Evolutionary conservation across 306 rosid species (phyloP).

Genomic region (Cucumis hystrix): DNA sequence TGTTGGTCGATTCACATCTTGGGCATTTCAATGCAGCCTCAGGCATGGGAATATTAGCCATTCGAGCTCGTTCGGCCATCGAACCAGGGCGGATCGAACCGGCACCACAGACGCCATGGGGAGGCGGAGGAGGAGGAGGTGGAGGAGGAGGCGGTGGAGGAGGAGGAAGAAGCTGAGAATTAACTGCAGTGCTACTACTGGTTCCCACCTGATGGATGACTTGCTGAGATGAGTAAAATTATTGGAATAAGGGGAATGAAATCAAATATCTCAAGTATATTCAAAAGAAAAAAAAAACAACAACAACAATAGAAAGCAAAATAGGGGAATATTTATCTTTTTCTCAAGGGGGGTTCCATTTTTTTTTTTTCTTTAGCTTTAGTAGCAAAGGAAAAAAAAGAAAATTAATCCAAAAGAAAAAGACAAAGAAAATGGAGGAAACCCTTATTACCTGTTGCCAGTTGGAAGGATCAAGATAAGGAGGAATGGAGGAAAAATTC

Average conservation of each 20-base stretch:
- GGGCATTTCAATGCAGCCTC: conserved; percentile 15
- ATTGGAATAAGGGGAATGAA: neutral
- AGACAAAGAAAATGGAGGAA: neutral
- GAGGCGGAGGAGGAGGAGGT: neutral
- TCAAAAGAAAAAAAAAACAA: neutral
- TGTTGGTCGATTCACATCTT: conserved; percentile 16
- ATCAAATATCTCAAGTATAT: conserved; percentile 4
- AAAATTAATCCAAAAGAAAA: neutral
- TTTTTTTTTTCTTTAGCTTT: neutral
- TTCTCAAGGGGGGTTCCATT: neutral
- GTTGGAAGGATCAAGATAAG: conserved; percentile 15
- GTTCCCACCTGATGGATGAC: neutral
- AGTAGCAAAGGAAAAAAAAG: neutral
- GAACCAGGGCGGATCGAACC: conserved; percentile 12
- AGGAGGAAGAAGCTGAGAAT: conserved; percentile 8
- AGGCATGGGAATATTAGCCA: conserved; percentile 10
- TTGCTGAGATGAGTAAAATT: conserved; percentile 4
- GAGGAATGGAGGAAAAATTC: conserved; percentile 13
- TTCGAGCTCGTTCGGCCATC: conserved; percentile 12
- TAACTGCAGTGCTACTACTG: neutral
- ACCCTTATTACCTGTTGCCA: conserved; percentile 13
- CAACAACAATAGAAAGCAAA: neutral
- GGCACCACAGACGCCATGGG: neutral
- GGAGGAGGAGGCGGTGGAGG: conserved; percentile 5
- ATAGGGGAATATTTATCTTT: conserved; percentile 7